Base-by-base conservation (phyloP, 441 rosid species). In the Eutrema salsugineum region DNA sequence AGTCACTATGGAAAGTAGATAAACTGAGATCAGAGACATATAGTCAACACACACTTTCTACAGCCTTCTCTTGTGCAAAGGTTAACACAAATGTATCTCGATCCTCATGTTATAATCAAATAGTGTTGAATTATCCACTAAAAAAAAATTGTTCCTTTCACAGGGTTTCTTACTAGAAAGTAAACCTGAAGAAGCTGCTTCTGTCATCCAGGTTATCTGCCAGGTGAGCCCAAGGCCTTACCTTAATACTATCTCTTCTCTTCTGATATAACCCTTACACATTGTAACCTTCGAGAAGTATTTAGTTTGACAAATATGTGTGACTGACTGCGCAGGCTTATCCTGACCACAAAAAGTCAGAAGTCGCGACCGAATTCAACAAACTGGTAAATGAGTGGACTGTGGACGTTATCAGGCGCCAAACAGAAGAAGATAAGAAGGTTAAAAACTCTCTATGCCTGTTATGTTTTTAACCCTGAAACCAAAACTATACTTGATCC, bases 11-110 rank as follows among this genome's bases (percentile, higher is more conserved):
- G 96, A 68, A 79, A 73, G 83, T 80, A 66, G 91, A 88, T 80
- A 83, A 85, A 79, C 57, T 88, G 78, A 87, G 98, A 81, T 90
- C 90, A 27, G 84, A 83, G 70, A 81, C 83, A 15, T 71, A 73
- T 77, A 84, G 79, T 80, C 83, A 82, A 69, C 96, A 84, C 72
- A 77, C 82, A 67, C 77, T 84, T 44, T 66, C 76, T 36, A 84
- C 85, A 66, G 98, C 82, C 17, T 79, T 90, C 77, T 83, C 96
- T 66, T 90, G 94, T 72, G 87, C 89, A 47, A 88, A 88, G 96
- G 98, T 92, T 12, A 73, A 63, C 74, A 44, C 46, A 49, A 48
- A 64, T 51, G 63, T 11, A 7, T 16, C 19, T 43, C 63, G 17
- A 38, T 42, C 15, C 20, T 39, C 49, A 1, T 68, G 32, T 43